Evolutionary conservation across 179 eudicot species (phyloP).

Genomic region (Patellifolia procumbens): DNA sequence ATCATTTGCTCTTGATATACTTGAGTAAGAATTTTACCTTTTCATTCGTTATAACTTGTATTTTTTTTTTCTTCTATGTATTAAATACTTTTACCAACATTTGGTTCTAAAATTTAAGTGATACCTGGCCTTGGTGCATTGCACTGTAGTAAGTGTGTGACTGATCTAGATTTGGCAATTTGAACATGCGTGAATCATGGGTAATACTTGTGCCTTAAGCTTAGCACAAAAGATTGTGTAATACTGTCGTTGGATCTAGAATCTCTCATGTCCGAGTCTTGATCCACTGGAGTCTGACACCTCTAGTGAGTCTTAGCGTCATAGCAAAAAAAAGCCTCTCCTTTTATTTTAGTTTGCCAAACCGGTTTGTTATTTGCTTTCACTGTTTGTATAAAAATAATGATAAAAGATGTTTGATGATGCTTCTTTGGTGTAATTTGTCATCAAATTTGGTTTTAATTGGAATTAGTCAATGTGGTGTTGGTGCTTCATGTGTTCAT

Average conservation of each 20-base stretch:
- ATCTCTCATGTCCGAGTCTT: conserved; percentile 90
- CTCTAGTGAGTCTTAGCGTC: no score
- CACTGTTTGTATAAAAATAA: no score
- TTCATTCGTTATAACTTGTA: background rate
- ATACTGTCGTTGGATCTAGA: conserved; percentile 55
- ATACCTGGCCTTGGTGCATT: background rate
- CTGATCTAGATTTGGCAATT: background rate
- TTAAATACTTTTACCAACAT: background rate
- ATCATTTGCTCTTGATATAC: conserved; percentile 93
- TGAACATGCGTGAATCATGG: background rate
- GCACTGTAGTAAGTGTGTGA: background rate
- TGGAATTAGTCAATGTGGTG: no score
- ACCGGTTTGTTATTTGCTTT: no score
- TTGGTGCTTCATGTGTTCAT: no score
- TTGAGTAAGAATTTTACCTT: conserved; percentile 72
- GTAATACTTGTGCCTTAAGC: background rate
- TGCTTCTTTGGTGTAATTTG: no score
- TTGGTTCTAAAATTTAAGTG: background rate
- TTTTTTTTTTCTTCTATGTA: background rate
- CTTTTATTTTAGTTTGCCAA: no score
- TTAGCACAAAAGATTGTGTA: no score
- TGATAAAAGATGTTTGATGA: no score
- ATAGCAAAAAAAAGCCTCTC: no score
- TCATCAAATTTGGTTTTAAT: no score
- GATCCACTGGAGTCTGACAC: no score